A percentile compares a stretch with the other conserved stretches of the same genome.
These are phyloP conservation scores for Megacollybia marginata DNA, from an alignment of 768 basidiomycete species.

Conservation along the genomic window DNA sequence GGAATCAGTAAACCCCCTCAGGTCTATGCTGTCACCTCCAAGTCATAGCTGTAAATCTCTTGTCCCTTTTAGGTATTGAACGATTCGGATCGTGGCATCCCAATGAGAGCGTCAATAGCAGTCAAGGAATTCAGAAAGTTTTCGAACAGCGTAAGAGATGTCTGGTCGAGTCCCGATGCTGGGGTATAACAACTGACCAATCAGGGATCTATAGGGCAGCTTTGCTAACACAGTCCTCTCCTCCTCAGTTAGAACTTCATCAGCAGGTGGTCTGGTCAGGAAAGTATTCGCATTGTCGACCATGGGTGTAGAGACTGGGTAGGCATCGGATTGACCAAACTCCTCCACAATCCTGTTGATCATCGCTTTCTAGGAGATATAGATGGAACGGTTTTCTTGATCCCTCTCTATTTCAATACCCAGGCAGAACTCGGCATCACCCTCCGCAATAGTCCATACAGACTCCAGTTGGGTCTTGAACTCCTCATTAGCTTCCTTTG, in stretches of 20 bases:
- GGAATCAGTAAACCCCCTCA: no score
- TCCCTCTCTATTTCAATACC: no score
- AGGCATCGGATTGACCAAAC: conserved; percentile 17
- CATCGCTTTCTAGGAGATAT: conserved; percentile 19
- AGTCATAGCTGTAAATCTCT: conserved; percentile 11
- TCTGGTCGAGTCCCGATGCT: conserved; percentile 18
- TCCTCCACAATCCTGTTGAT: no score
- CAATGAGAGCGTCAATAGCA: no score
- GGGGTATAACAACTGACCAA: conserved; percentile 15
- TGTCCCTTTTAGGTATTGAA: no score
- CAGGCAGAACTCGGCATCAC: conserved; percentile 18
- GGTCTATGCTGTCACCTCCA: neutral
- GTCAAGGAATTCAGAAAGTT: conserved; percentile 22
- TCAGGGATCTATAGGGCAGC: conserved; percentile 18
- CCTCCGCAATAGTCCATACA: conserved; percentile 24
- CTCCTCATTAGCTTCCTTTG: conserved; percentile 1
- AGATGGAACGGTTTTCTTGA: conserved; percentile 8
- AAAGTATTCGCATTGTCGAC: conserved; percentile 15
- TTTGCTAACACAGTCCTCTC: conserved; percentile 8
- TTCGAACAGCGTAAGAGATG: conserved; percentile 16
- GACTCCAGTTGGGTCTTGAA: conserved; percentile 20
- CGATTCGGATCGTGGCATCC: no score
- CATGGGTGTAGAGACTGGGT: conserved; percentile 20
- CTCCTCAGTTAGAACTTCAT: conserved; percentile 5
- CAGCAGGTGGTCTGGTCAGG: conserved; percentile 4